These are phyloP conservation scores for Chenopodium suecicum DNA, from an alignment of 148 eudicot genomes.

Conservation along the genomic window DNA sequence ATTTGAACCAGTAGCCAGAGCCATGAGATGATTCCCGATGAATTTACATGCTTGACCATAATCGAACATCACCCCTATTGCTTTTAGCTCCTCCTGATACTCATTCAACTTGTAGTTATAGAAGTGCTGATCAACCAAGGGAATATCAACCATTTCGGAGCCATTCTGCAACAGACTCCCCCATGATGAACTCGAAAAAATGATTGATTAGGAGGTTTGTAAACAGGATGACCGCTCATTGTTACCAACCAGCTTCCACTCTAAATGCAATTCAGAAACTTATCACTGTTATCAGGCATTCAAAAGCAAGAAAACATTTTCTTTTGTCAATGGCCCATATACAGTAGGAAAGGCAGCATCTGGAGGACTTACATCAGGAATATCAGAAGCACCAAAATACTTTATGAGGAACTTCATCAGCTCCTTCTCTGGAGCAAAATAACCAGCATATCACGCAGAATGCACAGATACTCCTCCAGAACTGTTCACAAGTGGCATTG, in stretches of 20 bases:
- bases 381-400: conserved; percentile 45
- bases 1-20: conserved; percentile 33
- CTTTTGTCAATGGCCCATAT: conserved; percentile 40
- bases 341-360: conserved; percentile 41
- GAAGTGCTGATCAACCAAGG: conserved; percentile 44
- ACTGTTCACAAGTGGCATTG: conserved; percentile 48
- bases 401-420: neutral
- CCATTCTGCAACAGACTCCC: conserved; percentile 45
- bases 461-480: conserved; percentile 32
- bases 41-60: conserved; percentile 44
- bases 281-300: conserved; percentile 25
- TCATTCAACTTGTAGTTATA: conserved; percentile 41
- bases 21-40: conserved; percentile 54
- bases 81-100: conserved; percentile 49
- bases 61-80: conserved; percentile 56
- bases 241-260: conserved; percentile 55
- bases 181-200: conserved; percentile 45
- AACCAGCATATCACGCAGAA: conserved; percentile 36
- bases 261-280: conserved; percentile 41
- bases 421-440: conserved; percentile 20
- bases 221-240: conserved; percentile 38
- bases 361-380: conserved; percentile 58
- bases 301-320: conserved; percentile 48
- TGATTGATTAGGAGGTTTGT: conserved; percentile 53
- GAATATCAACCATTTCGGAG: conserved; percentile 54